Percentiles rank a stretch among this genome's conserved stretches.
Conservation (phyloP, 2,329 filamentous ascomycete species). For the Alternaria burnsii region DNA sequence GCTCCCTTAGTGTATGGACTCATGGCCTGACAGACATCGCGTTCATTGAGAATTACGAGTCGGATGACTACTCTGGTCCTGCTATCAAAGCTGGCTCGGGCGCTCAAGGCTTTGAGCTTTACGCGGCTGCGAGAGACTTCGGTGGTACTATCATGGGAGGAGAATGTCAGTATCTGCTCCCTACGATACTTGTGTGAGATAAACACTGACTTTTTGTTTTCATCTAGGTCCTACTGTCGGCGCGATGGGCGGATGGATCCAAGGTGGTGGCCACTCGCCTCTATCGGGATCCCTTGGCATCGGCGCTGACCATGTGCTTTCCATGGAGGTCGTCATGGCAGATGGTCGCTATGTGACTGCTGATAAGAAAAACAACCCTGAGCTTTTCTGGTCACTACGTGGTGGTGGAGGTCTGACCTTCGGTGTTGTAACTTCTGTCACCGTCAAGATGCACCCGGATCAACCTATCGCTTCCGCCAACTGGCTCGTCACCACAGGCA, state of each 20-base stretch:
- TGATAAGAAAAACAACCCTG: slow-evolving; percentile 26
- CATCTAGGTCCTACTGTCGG: slow-evolving; percentile 55
- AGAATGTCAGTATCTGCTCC: slow-evolving; percentile 25
- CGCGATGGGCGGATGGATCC: slow-evolving; percentile 51
- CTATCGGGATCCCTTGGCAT: slow-evolving; percentile 56
- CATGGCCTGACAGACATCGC: slow-evolving; percentile 39
- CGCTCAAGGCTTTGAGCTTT: slow-evolving; percentile 40
- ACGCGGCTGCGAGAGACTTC: slow-evolving; percentile 33
- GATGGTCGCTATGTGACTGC: slow-evolving; percentile 35
- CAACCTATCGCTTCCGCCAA: slow-evolving; percentile 4
- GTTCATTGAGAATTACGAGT: slow-evolving; percentile 32
- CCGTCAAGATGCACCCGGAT: slow-evolving; percentile 3
- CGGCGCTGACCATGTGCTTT: slow-evolving; percentile 41
- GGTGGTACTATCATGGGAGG: slow-evolving; percentile 34
- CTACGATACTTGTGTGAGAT: background rate
- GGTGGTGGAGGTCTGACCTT: slow-evolving; percentile 2
- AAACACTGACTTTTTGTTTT: slow-evolving; percentile 7
- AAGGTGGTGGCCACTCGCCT: slow-evolving; percentile 63
- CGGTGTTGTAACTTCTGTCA: background rate
- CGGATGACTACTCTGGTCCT: slow-evolving; percentile 35
- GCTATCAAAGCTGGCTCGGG: slow-evolving; percentile 42
- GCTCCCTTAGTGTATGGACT: slow-evolving; percentile 39
- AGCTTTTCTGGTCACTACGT: slow-evolving; percentile 1
- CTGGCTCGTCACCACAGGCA: background rate
- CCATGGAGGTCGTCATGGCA: slow-evolving; percentile 34